Base-by-base conservation (phyloP, 164 flowering plant species). In the Malania oleifera region DNA sequence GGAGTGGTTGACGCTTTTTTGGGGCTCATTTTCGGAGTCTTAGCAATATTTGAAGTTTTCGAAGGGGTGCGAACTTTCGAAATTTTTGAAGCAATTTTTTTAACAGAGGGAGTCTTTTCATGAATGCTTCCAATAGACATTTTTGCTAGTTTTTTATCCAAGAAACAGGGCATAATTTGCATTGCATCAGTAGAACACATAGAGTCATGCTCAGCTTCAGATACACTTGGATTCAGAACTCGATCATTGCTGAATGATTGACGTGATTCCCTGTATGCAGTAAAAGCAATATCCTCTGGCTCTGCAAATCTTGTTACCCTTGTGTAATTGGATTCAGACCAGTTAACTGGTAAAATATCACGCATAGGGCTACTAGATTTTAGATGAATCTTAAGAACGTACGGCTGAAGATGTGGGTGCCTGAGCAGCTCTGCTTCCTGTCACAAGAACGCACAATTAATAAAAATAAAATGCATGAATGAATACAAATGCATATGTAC, bases 391-490 rank as follows among this genome's bases (percentile, higher is more conserved):
- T 79, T 81, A 8, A 80, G 77, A 57, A 95, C 73, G 70, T 80
- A 67, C 29, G 89, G 81, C 66, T 86, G 95, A 67, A 95, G 95
- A 58, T 73, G 86, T 24, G 91, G 89, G 57, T 88, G 91, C 65
- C 76, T 67, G 24, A 95, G 96, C 52, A 95, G 77, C 68, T 95
- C 97, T 14, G 87, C 80, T 67, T 96, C 93, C 99, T 95, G 86
- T n/a, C 24, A 62, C 24, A 64, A 67, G n/a, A n/a, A n/a, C n/a
- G n/a, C n/a, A n/a, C n/a, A n/a, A n/a, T n/a, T n/a, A n/a, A n/a
- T n/a, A n/a, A n/a, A n/a, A n/a, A n/a, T n/a, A n/a, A n/a, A n/a
- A n/a, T n/a, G n/a, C n/a, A n/a, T n/a, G n/a, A n/a, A n/a, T n/a
- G n/a, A n/a, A n/a, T n/a, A n/a, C n/a, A n/a, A n/a, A n/a, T n/a